Evolutionary conservation across 805 yeast species (phyloP), one percentile per base, ranked within the genome.

Genomic region (Blastobotrys parvus): DNA sequence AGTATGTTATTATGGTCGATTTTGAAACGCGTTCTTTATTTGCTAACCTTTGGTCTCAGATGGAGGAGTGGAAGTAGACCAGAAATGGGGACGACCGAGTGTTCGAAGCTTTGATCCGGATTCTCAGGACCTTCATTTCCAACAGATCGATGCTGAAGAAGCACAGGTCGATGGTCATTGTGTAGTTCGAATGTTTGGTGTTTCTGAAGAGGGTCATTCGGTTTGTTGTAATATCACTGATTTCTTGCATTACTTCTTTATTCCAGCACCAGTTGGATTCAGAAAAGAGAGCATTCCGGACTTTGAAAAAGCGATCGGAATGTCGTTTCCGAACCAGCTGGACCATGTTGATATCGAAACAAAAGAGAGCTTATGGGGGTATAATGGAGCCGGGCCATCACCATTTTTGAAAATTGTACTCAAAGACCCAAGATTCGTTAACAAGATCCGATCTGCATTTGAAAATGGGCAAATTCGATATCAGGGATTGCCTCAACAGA

Each of bases 121-220:
- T 27, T 10, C 38, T 30, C 29, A 27, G 39, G 27, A 23, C 11
- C 23, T 39, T 20, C 22, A 70, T 74, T 89, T 89, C 60, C 97
- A 92, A 62, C 98, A 92, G 57, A 68, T 92, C 54, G 98, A 92
- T 61, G 95, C 94, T 1, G 97, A 92, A 56, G 98, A 92, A 55
- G 74, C 84, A 2, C 58, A 64, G 22, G 74, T 75, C 30, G 79
- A 77, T 13, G 68, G 73, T 20, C 74, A 82, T 0, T 41, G 62
- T 3, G 59, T 57, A 3, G 84, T 89, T 0, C 74, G 96, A 43
- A 82, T 94, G 57, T 92, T 89, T 62, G 99, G 99, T 45, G 88
- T 94, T 32, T 88, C 97, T 1, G 75, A 56, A 45, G 80, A 77
- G 44, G 99, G 99, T 3, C 68, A 87, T 57, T 84, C 97, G 0